Base-by-base conservation (phyloP, 331 rosid genomes). In the Quercus lobata region DNA sequence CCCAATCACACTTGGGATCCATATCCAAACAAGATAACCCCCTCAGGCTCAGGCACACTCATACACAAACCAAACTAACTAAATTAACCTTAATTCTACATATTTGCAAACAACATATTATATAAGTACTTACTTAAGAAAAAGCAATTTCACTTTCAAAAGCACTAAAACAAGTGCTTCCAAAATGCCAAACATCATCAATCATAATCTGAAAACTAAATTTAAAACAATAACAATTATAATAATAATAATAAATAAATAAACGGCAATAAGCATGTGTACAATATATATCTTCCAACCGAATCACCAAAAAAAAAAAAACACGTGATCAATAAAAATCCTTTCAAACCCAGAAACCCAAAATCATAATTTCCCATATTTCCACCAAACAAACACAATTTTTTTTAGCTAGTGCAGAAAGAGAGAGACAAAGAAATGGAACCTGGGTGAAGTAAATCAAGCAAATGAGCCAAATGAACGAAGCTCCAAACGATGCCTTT, bases 371-470 rank as follows among this genome's bases (percentile, higher is more conserved):
- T 49, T 49, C 17, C 15, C 18, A 49, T 1, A 49, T 49, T 49
- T 49, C 54, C 17, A 49, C 5, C 18, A 49, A 49, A 11, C 54
- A 11, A 11, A 49, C 12, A 41, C 46, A 8, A 37, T 0, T 7
- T 37, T 37, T 37, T 37, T 29, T 27, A 29, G 32, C 16, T 7
- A 58, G 17, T 12, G 21, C 14, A 10, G 6, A 63, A 37, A 54
- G 27, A 72, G 74, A 16, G 5, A 24, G 19, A 72, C 7, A 25
- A 60, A 76, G 78, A 82, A 73, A 2, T 18, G 46, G 19, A 83
- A 93, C 97, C 97, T 91, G 97, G 80, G 97, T 93, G 90, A 91
- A 93, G 93, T 93, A 93, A 80, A 93, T 83, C 89, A 93, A 82
- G 86, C 94, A 93, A 83, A 93, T 80, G 56, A 93, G 86, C 97